phyloP scores from a whole-genome alignment of 2,329 filamentous ascomycete genomes.

The Colletotrichum karsti region DNA sequence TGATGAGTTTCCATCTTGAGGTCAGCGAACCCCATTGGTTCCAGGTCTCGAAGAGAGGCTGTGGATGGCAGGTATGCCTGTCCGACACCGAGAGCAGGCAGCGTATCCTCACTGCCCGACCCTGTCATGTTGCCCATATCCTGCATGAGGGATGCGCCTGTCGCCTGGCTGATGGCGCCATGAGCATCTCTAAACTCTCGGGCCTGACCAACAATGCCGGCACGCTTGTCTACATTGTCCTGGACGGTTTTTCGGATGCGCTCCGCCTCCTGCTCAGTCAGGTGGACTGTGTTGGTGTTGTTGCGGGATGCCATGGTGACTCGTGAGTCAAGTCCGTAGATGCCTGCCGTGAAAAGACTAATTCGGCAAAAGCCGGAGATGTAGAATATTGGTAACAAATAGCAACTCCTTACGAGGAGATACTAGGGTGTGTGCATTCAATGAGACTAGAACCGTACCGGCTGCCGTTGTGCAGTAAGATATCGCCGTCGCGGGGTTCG shows the following conservation, averaged over 20 bases:
- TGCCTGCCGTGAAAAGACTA: too few relatives aligned
- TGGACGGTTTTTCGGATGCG: conserved; percentile 36
- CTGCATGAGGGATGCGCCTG: conserved; percentile 38
- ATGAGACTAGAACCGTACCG: too few relatives aligned
- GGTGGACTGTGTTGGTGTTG: conserved; percentile 38
- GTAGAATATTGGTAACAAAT: too few relatives aligned
- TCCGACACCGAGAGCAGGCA: conserved; percentile 39
- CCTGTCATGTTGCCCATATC: conserved; percentile 37
- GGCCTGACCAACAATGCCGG: conserved; percentile 28
- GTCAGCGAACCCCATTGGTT: conserved; percentile 35
- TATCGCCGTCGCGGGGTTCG: too few relatives aligned
- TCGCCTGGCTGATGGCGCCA: conserved; percentile 18
- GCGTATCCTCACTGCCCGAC: conserved; percentile 29
- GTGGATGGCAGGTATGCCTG: conserved; percentile 36
- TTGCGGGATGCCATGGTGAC: neutral
- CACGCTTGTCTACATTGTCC: conserved; percentile 33
- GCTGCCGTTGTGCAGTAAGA: too few relatives aligned
- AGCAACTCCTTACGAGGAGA: too few relatives aligned
- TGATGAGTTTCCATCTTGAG: conserved; percentile 41
- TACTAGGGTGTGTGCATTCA: too few relatives aligned
- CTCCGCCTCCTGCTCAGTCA: conserved; percentile 39
- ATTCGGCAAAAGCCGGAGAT: too few relatives aligned
- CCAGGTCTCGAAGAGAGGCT: conserved; percentile 28
- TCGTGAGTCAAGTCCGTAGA: too few relatives aligned
- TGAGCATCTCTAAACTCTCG: conserved; percentile 29